Percentiles rank a stretch among this genome's conserved stretches.
These are phyloP conservation scores for Coemansia furcata DNA, from an alignment of 192 early-diverging fungal species.

Conservation along the genomic window DNA sequence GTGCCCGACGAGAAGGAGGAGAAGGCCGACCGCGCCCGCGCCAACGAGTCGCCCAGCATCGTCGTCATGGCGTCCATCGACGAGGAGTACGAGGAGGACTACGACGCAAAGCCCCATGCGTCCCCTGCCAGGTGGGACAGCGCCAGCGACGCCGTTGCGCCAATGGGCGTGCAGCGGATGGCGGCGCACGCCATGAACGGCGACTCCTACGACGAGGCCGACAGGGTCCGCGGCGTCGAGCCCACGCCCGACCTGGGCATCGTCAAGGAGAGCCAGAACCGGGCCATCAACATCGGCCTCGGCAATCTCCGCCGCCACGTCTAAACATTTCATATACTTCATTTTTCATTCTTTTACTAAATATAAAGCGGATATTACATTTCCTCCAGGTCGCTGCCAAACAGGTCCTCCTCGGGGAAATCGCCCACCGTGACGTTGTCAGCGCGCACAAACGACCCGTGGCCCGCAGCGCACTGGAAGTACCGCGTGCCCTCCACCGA, in stretches of 20 bases:
- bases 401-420: conserved; percentile 86
- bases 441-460: conserved; percentile 90
- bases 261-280: conserved; percentile 48
- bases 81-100: conserved; percentile 50
- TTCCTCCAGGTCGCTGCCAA: conserved; percentile 70
- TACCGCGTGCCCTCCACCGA: conserved; percentile 73
- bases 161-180: conserved; percentile 11
- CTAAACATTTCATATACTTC: conserved; percentile 8
- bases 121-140: background rate
- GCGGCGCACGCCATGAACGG: background rate
- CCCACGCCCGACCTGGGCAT: conserved; percentile 25
- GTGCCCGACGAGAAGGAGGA: conserved; percentile 16
- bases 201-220: conserved; percentile 13
- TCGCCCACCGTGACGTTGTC: conserved; percentile 88
- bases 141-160: background rate
- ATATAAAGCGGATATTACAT: conserved; percentile 38
- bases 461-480: conserved; percentile 69
- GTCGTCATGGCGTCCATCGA: conserved; percentile 43
- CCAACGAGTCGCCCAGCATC: conserved; percentile 35
- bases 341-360: background rate
- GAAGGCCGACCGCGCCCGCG: conserved; percentile 10
- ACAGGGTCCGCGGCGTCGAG: conserved; percentile 25
- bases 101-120: conserved; percentile 3
- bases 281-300: conserved; percentile 46
- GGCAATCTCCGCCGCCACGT: conserved; percentile 43